Base-by-base conservation (phyloP, 2,329 filamentous ascomycete species). In the Colletotrichum sp. region DNA sequence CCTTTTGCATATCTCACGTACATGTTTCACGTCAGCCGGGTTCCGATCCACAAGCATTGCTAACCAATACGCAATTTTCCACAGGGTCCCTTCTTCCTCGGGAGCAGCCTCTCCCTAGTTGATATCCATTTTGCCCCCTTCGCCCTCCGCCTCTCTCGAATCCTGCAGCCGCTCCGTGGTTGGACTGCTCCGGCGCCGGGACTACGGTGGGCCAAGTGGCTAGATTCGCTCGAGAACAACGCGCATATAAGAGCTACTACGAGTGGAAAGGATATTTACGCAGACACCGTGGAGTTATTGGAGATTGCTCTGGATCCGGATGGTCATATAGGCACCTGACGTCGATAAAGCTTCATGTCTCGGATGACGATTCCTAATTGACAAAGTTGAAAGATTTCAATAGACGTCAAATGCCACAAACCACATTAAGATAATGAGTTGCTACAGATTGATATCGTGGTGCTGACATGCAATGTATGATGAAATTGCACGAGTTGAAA, bases 91-190 rank as follows among this genome's bases (percentile, higher is more conserved):
- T 95, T 94, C 83, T 96, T 96, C 81, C 88, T 89, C 18, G 88
- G 88, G 3, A 74, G 80, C n/a, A 82, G 84, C 9, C 79, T 89
- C n/a, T 86, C 84, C 89, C 78, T 95, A 71, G 94, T 96, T 1
- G 94, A 96, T 78, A 88, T 95, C 18, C 93, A 95, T 80, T 89
- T 95, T 62, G 94, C 94, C 2, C 95, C 95, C 0, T 96, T 95
- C 89, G 89, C 95, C 16, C 81, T 96, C 22, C 89, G 95, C 2
- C 85, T 96, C 75, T 88, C 90, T n/a, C 90, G 91, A 3, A 90
- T 95, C 22, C 85, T 95, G 39, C 88, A 90, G 66, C 90, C 92
- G 18, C 92, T 93, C 78, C 87, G 92, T 24, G 90, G 90, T 26
- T 95, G 93, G 92, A 89, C 91, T 1, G 90, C 92, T 28, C 90